Evolutionary conservation across 257 asterid genomes (phyloP).

Genomic region (Nemophila menziesii): DNA sequence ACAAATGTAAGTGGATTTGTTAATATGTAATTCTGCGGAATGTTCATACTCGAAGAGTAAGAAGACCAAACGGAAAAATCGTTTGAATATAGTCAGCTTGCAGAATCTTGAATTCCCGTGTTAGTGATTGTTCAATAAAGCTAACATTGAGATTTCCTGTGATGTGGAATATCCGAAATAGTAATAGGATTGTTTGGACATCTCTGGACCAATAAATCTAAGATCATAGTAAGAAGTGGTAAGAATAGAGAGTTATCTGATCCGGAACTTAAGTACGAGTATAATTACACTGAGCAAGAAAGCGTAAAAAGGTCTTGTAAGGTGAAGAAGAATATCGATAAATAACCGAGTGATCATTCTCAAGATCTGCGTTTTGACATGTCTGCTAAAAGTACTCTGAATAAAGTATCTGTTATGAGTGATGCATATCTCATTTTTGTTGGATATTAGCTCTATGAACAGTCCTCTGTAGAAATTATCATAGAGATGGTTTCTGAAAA

Average conservation of each 20-base stretch:
- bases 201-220: conserved; percentile 39
- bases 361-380: conserved; percentile 42
- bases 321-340: conserved; percentile 11
- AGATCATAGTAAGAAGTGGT: conserved; percentile 15
- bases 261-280: conserved; percentile 36
- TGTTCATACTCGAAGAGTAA: too few species aligned
- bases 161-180: conserved; percentile 25
- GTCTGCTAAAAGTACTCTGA: conserved; percentile 16
- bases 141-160: conserved; percentile 40
- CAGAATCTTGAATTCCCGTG: conserved; percentile 22
- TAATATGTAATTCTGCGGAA: too few species aligned
- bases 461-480: too few species aligned
- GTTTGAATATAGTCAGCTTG: conserved; percentile 40
- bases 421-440: conserved; percentile 29
- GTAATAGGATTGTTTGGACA: conserved; percentile 25
- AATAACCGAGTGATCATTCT: conserved; percentile 36
- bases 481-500: conserved; percentile 6
- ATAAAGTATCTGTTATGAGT: conserved; percentile 32
- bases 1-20: too few species aligned
- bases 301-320: conserved; percentile 23
- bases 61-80: too few species aligned
- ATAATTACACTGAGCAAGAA: conserved; percentile 37
- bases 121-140: conserved; percentile 45
- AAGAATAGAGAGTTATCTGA: too few species aligned
- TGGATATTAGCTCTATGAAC: conserved; percentile 18